Evolutionary conservation across 2,329 filamentous ascomycete genomes (phyloP).

Genomic region (Dactylellina leptospora): DNA sequence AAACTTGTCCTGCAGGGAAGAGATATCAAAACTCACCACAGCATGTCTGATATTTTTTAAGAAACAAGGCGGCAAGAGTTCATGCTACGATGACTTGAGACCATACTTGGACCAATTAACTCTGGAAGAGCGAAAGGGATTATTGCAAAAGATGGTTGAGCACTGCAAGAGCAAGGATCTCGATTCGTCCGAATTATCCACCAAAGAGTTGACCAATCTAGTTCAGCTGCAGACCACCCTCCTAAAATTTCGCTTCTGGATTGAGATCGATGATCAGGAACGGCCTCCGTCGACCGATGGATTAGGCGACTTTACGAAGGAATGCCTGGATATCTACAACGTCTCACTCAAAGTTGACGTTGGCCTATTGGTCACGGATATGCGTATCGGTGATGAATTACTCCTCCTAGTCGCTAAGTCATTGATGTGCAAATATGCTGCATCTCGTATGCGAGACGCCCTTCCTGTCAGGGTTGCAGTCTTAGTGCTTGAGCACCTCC

Average conservation of each 20-base stretch:
- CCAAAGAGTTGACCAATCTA: conserved; percentile 32
- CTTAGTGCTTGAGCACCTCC: conserved; percentile 54
- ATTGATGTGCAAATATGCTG: conserved; percentile 56
- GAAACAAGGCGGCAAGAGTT: conserved; percentile 56
- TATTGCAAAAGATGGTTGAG: conserved; percentile 53
- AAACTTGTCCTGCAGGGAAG: conserved; percentile 54
- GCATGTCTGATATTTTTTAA: conserved; percentile 56
- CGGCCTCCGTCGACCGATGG: conserved; percentile 22
- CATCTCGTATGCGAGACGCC: conserved; percentile 52
- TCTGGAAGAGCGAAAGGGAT: conserved; percentile 51
- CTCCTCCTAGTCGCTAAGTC: conserved; percentile 57
- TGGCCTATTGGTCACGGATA: conserved; percentile 56
- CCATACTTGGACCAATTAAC: conserved; percentile 56
- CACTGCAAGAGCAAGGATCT: conserved; percentile 44
- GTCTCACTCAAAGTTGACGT: conserved; percentile 55
- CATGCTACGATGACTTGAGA: conserved; percentile 58
- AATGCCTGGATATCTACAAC: conserved; percentile 53
- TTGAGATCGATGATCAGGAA: conserved; percentile 48
- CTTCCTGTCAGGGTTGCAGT: conserved; percentile 55
- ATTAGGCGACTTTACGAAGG: conserved; percentile 31
- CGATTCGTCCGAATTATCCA: conserved; percentile 29
- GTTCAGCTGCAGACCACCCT: conserved; percentile 22
- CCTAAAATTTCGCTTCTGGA: conserved; percentile 45
- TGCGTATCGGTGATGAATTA: conserved; percentile 57
- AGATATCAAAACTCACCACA: conserved; percentile 54